These are phyloP conservation scores for Melastoma candidum DNA, from an alignment of 441 rosid species.

Conservation along the genomic window DNA sequence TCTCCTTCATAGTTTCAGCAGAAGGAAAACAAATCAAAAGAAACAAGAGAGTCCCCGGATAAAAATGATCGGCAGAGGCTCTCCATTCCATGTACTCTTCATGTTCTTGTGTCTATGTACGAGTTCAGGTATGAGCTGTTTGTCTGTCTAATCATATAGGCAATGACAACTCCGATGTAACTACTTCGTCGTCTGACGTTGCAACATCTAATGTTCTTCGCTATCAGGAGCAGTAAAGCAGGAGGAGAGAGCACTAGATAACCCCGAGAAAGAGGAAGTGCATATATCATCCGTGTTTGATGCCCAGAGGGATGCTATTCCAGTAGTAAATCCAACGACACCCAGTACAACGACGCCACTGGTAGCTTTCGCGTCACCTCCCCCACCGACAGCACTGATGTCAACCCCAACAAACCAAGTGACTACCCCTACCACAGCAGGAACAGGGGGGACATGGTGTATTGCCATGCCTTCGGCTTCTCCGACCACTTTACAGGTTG, in stretches of 20 bases:
- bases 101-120: constrained; percentile 2
- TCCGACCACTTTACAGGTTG: constrained; percentile 75
- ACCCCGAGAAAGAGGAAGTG: constrained; percentile 19
- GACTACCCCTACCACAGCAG: constrained; percentile 21
- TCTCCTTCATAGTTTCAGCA: constrained; percentile 9
- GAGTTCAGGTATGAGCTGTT: no score
- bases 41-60: constrained; percentile 11
- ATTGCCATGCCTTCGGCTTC: constrained; percentile 69
- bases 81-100: constrained; percentile 22
- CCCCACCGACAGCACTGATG: not conserved
- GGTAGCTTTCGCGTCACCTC: constrained; percentile 22
- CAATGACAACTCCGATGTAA: no score
- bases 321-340: constrained; percentile 62
- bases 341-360: constrained; percentile 37
- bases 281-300: constrained; percentile 20
- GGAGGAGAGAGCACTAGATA: constrained; percentile 14
- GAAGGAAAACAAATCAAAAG: not conserved
- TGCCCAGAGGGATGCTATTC: constrained; percentile 40
- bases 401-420: constrained; percentile 11
- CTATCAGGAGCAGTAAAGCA: constrained; percentile 35
- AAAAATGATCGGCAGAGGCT: constrained; percentile 29
- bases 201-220: constrained; percentile 17
- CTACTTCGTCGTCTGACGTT: no score
- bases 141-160: no score
- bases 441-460: constrained; percentile 61